These are phyloP conservation scores for Xylaria sp. DNA, from an alignment of 2,329 filamentous ascomycete genomes.

Conservation along the genomic window DNA sequence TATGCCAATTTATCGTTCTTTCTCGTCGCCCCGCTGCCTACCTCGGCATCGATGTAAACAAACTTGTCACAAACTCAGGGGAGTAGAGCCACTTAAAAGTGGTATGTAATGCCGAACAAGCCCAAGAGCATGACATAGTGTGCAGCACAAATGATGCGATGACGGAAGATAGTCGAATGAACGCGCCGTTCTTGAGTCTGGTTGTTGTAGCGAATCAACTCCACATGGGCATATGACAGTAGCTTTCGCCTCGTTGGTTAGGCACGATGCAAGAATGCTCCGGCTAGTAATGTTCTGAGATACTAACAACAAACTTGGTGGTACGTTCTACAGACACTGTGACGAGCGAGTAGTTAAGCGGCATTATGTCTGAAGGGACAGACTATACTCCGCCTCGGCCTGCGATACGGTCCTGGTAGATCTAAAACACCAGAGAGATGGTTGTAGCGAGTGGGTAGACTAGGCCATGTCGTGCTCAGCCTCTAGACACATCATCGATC, in stretches of 20 bases:
- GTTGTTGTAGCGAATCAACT: neutral
- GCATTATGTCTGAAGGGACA: neutral
- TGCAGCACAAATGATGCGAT: constrained; percentile 8
- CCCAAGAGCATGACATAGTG: constrained; percentile 9
- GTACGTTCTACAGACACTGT: neutral
- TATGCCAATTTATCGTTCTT: neutral
- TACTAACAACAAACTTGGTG: constrained; percentile 1
- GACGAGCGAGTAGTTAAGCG: neutral
- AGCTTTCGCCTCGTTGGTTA: neutral
- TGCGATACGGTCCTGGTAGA: neutral
- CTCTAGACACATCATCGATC: neutral
- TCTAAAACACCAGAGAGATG: neutral
- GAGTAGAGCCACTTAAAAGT: neutral
- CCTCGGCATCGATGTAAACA: constrained; percentile 2
- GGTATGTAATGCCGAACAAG: neutral
- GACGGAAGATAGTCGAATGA: constrained; percentile 1
- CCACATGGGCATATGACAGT: neutral
- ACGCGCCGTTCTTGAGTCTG: neutral
- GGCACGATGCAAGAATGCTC: neutral
- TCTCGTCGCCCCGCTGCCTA: constrained; percentile 3
- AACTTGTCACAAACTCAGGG: neutral
- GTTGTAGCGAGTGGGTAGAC: neutral
- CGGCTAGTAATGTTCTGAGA: neutral
- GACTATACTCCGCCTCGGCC: neutral
- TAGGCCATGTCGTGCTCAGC: constrained; percentile 7